A percentile compares a stretch with the other conserved stretches of the same genome.
These are phyloP conservation scores for Helicocarpus griseus DNA, from an alignment of 2,329 filamentous ascomycete genomes.

Conservation along the genomic window DNA sequence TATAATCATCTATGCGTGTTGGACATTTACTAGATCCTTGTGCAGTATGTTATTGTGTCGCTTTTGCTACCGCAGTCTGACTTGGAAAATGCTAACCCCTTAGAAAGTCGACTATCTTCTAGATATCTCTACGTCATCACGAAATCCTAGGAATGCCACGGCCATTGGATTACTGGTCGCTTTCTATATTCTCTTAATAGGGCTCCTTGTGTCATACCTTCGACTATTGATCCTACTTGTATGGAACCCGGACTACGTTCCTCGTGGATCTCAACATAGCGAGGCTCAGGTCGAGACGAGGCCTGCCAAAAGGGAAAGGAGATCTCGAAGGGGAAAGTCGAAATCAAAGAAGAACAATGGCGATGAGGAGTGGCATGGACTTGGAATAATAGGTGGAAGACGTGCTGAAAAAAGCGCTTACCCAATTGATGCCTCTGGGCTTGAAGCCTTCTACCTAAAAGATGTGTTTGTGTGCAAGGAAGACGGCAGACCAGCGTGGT, in stretches of 20 bases:
- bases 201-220: slow-evolving; percentile 58
- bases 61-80: background rate
- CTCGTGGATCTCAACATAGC: slow-evolving; percentile 44
- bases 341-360: slow-evolving; percentile 13
- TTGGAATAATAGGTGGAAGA: slow-evolving; percentile 16
- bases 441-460: slow-evolving; percentile 70
- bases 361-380: slow-evolving; percentile 16
- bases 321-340: slow-evolving; percentile 11
- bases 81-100: background rate
- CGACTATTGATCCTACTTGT: slow-evolving; percentile 61
- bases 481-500: slow-evolving; percentile 81
- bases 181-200: slow-evolving; percentile 61
- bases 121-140: slow-evolving; percentile 31
- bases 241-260: slow-evolving; percentile 63
- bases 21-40: slow-evolving; percentile 57
- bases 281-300: slow-evolving; percentile 18
- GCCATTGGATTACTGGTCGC: slow-evolving; percentile 62
- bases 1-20: slow-evolving; percentile 60
- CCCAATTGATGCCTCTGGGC: slow-evolving; percentile 52
- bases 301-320: background rate
- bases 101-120: slow-evolving; percentile 65
- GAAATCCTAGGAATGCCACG: slow-evolving; percentile 39
- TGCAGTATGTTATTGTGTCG: slow-evolving; percentile 48
- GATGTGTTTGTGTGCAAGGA: slow-evolving; percentile 75
- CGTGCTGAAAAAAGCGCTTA: slow-evolving; percentile 18